Percentiles rank a stretch among this genome's conserved stretches.
Conservation (phyloP, 176 grass and related monocot species). For the Dactylis glomerata region DNA sequence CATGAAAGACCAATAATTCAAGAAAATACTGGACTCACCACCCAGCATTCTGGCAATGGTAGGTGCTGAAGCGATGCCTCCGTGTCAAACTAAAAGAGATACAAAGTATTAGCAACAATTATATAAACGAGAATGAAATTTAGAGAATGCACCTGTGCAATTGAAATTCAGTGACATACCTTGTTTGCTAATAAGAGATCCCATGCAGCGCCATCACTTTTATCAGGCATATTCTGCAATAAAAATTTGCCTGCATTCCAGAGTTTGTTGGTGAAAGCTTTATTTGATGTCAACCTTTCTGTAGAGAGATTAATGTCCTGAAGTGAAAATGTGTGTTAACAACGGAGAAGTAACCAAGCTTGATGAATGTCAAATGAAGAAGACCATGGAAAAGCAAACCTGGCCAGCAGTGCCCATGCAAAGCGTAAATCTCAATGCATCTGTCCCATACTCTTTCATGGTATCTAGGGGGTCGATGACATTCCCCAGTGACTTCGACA, state of each 20-base stretch:
- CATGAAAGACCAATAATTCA: conserved; percentile 21
- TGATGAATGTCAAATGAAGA: conserved; percentile 1
- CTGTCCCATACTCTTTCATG: conserved; percentile 96
- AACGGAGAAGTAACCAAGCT: conserved; percentile 29
- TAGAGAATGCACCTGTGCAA: conserved; percentile 19
- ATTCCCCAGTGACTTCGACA: conserved; percentile 97
- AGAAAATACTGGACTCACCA: conserved; percentile 55
- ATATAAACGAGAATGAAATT: conserved; percentile 24
- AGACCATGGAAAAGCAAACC: conserved; percentile 42
- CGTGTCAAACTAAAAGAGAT: conserved; percentile 66
- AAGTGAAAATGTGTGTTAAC: conserved; percentile 31
- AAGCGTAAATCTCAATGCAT: conserved; percentile 94
- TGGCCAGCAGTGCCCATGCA: conserved; percentile 96
- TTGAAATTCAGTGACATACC: conserved; percentile 38
- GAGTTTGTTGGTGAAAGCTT: conserved; percentile 98
- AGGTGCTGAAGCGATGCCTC: conserved; percentile 67
- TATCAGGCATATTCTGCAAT: conserved; percentile 92
- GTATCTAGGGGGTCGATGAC: conserved; percentile 95
- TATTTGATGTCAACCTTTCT: conserved; percentile 93
- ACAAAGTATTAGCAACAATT: conserved; percentile 33
- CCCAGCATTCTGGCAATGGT: conserved; percentile 90
- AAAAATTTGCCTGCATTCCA: conserved; percentile 99
- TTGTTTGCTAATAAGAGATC: conserved; percentile 73
- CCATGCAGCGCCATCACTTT: conserved; percentile 75
- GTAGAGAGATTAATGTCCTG: conserved; percentile 97